Evolutionary conservation across 192 early-diverging fungal species (phyloP), one percentile per base, ranked within the genome.

Genomic region (Podila epicladia): DNA sequence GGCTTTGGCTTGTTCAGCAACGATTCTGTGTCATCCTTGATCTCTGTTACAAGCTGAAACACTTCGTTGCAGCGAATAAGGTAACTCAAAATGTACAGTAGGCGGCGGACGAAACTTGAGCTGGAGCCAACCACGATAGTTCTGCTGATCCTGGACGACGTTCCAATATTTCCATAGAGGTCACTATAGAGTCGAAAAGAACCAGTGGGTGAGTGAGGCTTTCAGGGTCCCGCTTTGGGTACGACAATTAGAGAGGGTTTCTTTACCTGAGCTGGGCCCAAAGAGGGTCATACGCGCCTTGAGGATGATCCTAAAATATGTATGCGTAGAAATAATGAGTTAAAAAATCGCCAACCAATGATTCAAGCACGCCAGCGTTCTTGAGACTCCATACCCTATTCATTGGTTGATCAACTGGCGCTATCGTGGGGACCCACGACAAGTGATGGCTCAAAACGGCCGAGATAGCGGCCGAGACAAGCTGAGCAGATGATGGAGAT

Each of bases 51-150:
- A 7, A 73, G 84, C 37, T 85, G 83, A 65, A 84, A 89, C 6
- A 89, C 87, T 72, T 89, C 88, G 51, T 87, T 89, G 62, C 88
- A 89, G 28, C 88, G 82, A 50, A 89, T 89, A 64, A 89, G 85
- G 58, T 89, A 89, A 28, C 85, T 87, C 19, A 89, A 74, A n/a
- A 89, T 69, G 51, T 78, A 87, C 1, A 89, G 48, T 0, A 89
- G 72, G 9, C 87, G 78, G 48, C 86, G 82, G 26, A 89, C 88
- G 41, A 83, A 71, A 32, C 75, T 84, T 20, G 74, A 73, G 26
- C 85, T 79, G 55, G 73, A 74, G 4, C 88, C 88, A 17, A 86
- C 82, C 13, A 89, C 87, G 29, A 89, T 87, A 7, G 88, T 87
- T 35, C 88, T 67, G 22, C 84, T 83, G 58, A 89, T 85, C 26